Percentiles rank a stretch among this genome's conserved stretches.
Evolutionary conservation across 2,329 filamentous ascomycete species (phyloP).

Genomic region (Colletotrichum aenigma): DNA sequence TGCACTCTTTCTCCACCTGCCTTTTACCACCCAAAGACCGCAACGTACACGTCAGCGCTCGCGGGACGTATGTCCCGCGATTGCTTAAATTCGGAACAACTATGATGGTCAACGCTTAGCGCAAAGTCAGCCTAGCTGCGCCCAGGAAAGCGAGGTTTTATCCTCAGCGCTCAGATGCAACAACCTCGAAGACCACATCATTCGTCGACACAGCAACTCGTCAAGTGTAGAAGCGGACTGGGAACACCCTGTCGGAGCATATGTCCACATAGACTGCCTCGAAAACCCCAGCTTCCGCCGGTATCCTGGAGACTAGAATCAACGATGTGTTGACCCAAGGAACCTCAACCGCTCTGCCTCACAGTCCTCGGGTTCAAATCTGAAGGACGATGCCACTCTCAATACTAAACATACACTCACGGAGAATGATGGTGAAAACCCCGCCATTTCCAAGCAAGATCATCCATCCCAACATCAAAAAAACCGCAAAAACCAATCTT

Average conservation of each 20-base stretch:
- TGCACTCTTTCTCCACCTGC: not conserved
- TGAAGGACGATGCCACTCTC: not conserved
- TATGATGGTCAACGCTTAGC: not conserved
- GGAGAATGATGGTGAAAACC: too few species aligned
- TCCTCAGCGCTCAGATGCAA: not conserved
- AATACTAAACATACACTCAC: not conserved
- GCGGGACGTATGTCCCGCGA: not conserved
- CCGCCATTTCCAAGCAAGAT: too few species aligned
- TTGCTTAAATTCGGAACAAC: not conserved
- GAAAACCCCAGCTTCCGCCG: not conserved
- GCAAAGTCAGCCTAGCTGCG: not conserved
- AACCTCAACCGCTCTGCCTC: not conserved
- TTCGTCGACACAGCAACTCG: not conserved
- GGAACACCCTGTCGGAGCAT: not conserved
- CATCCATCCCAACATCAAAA: too few species aligned
- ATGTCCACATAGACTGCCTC: not conserved
- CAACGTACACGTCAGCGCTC: not conserved
- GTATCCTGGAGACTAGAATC: not conserved
- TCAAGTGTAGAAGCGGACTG: not conserved
- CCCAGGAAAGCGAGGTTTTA: not conserved
- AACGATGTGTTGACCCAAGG: not conserved
- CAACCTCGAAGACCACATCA: not conserved
- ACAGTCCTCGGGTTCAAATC: too few species aligned
- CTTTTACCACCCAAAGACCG: not conserved
- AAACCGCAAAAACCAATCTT: too few species aligned